Evolutionary conservation across 768 basidiomycete genomes (phyloP), one percentile per base, ranked within the genome.

Genomic region (Termitomyces eurrhizus): DNA sequence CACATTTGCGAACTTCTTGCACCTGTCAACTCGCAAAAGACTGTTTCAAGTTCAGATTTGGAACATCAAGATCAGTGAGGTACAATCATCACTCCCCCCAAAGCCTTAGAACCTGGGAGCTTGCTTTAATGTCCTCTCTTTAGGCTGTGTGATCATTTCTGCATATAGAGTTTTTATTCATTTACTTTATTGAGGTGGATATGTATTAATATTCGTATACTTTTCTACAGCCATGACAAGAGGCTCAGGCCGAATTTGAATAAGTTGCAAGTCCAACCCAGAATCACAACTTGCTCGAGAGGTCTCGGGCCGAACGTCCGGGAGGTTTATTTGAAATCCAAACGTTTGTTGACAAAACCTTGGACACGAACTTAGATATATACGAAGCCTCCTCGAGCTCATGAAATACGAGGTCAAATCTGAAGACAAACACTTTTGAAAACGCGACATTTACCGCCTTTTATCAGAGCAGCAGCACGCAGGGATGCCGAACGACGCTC

Each of bases 401-500:
- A 50, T 35, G 14, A 2, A 14, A 11, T 14, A 57, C 14, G 7
- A 48, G 54, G 49, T 39, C 50, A 62, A 50, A 4, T 26, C 44
- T 12, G n/a, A 24, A 18, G 52, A 32, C 7, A n/a, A 13, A 21
- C 6, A 48, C 16, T 9, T n/a, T 7, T 3, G 11, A 21, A 11
- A 49, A 44, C 24, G 16, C 35, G 18, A 42, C 7, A 45, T 62
- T 58, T 29, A 58, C 21, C 33, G 32, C 13, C 21, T 18, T 33
- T 33, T 12, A 49, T 32, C n/a, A 57, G 29, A 50, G 11, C 7
- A 21, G 21, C 46, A 26, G n/a, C n/a, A 32, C 18, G 12, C 7
- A 13, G 41, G n/a, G n/a, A 57, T 65, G 61, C 53, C 50, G 18
- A 48, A 42, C n/a, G 45, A 59, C 6, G 36, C 48, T 21, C 56